phyloP scores from a whole-genome alignment of 768 basidiomycete species.

The Lactifluus rugatus region DNA sequence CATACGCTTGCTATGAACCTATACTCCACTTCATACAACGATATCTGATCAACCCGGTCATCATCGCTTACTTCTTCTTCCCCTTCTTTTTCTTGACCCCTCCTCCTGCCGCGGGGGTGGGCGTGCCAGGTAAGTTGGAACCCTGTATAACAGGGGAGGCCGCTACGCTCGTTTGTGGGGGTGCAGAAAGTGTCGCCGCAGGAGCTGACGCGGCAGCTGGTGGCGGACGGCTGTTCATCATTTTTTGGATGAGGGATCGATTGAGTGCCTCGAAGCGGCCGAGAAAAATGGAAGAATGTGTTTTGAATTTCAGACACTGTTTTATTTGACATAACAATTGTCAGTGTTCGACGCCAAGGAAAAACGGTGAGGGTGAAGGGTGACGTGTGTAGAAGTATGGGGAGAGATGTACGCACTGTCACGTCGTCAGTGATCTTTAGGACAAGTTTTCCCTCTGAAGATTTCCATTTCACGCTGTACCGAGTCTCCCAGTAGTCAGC shows the following conservation, averaged over 20 bases:
- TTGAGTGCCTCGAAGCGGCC: slow-evolving; percentile 95
- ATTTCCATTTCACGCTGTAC: slow-evolving; percentile 87
- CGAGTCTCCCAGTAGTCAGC: slow-evolving; percentile 49
- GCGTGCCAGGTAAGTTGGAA: slow-evolving; percentile 4
- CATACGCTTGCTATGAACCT: not conserved
- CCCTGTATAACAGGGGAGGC: slow-evolving; percentile 1
- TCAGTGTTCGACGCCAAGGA: not conserved
- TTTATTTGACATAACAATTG: not conserved
- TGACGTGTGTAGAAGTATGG: not conserved
- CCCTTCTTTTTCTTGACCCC: slow-evolving; percentile 78
- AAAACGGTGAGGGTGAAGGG: not conserved
- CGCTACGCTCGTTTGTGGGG: slow-evolving; percentile 6
- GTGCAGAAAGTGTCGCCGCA: not conserved
- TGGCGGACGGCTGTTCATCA: slow-evolving; percentile 52
- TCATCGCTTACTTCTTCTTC: slow-evolving; percentile 69
- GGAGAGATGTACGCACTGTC: slow-evolving; percentile 47
- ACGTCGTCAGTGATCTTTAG: slow-evolving; percentile 90
- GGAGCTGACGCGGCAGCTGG: slow-evolving; percentile 7
- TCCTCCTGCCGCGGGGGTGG: slow-evolving; percentile 34
- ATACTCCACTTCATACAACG: not conserved
- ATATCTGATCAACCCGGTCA: slow-evolving; percentile 22
- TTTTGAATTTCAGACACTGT: slow-evolving; percentile 95
- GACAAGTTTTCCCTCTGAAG: slow-evolving; percentile 76
- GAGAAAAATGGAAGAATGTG: slow-evolving; percentile 86
- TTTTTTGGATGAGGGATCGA: slow-evolving; percentile 74